Conservation (phyloP, 176 grass and related monocot genomes). For the Alloteropsis semialata region DNA sequence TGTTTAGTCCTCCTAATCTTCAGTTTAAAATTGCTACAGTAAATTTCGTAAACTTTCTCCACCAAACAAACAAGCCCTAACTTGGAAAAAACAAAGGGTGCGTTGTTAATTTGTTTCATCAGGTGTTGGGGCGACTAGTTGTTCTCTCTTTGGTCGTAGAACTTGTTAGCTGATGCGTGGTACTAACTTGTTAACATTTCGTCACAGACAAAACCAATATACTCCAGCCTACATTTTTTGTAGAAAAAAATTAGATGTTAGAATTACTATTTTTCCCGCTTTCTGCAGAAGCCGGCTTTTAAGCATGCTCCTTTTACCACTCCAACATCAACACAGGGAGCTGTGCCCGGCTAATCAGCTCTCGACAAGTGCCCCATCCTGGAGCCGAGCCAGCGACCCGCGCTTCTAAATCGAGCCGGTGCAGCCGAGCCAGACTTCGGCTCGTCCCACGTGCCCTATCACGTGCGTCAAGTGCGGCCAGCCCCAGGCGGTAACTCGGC, state of each 20-base stretch:
- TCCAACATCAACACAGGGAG: constrained; percentile 36
- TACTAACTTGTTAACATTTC: background rate
- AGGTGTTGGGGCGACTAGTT: background rate
- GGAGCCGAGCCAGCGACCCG: constrained; percentile 10
- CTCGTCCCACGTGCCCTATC: constrained; percentile 27
- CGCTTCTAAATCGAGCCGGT: constrained; percentile 16
- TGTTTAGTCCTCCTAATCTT: too few relatives aligned
- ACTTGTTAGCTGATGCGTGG: background rate
- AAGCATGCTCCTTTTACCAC: background rate
- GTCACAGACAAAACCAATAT: background rate
- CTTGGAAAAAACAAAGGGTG: background rate
- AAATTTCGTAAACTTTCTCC: too few relatives aligned
- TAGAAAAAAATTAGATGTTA: too few relatives aligned
- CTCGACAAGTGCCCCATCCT: constrained; percentile 29
- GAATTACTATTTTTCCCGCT: background rate
- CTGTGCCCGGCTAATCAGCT: constrained; percentile 6
- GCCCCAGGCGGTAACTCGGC: constrained; percentile 31
- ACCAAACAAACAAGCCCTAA: too few relatives aligned
- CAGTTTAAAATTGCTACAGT: too few relatives aligned
- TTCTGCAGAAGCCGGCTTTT: background rate
- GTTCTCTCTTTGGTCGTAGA: background rate
- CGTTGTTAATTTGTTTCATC: background rate
- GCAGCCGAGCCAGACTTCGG: background rate
- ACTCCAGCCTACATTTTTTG: background rate
- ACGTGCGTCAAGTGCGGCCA: constrained; percentile 26